These are phyloP conservation scores for Penicillium rolfsii DNA, from an alignment of 2,329 filamentous ascomycete species.

Conservation along the genomic window DNA sequence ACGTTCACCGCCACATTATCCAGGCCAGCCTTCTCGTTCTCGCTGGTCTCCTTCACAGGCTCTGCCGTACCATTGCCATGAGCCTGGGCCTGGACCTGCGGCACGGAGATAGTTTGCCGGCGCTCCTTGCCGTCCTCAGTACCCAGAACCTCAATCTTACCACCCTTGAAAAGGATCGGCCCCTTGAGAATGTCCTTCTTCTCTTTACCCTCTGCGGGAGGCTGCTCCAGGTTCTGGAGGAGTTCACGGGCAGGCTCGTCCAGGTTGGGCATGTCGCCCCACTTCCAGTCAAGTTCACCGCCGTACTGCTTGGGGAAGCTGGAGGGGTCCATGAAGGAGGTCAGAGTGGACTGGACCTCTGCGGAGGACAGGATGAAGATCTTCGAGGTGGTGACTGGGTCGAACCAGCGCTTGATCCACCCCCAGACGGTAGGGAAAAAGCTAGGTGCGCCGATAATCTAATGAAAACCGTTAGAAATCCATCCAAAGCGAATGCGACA, in stretches of 20 bases:
- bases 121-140: slow-evolving; percentile 40
- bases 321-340: slow-evolving; percentile 75
- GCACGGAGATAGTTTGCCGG: slow-evolving; percentile 33
- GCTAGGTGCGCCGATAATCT: slow-evolving; percentile 83
- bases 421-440: slow-evolving; percentile 92
- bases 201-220: slow-evolving; percentile 29
- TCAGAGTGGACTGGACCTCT: slow-evolving; percentile 76
- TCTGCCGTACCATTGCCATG: neutral
- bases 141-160: slow-evolving; percentile 39
- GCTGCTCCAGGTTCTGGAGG: slow-evolving; percentile 36
- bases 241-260: slow-evolving; percentile 56
- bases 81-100: slow-evolving; percentile 5
- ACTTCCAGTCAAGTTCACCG: slow-evolving; percentile 80
- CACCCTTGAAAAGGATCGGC: slow-evolving; percentile 40
- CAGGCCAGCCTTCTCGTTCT: slow-evolving; percentile 17
- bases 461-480: slow-evolving; percentile 1
- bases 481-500: neutral
- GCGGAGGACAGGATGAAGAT: slow-evolving; percentile 81
- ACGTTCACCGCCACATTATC: slow-evolving; percentile 16
- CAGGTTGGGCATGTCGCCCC: slow-evolving; percentile 73
- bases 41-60: neutral
- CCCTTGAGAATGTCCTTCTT: slow-evolving; percentile 40
- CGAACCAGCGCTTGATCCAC: slow-evolving; percentile 95
- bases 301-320: slow-evolving; percentile 92
- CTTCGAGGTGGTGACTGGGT: slow-evolving; percentile 90